Conservation (phyloP, 2,329 filamentous ascomycete species). For the Aspergillus sp. region DNA sequence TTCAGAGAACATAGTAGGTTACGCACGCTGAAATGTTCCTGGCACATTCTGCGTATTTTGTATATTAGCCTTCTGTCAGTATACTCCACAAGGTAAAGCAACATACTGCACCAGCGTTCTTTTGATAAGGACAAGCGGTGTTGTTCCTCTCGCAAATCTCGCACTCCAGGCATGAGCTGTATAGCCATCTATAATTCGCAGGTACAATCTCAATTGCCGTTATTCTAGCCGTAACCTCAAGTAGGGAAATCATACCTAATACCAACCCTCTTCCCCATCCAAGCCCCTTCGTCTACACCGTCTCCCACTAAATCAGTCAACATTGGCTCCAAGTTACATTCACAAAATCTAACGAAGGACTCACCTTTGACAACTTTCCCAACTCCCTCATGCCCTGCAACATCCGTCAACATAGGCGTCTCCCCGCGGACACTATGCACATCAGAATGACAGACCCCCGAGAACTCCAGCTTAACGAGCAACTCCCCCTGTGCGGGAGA, state of each 20-base stretch:
- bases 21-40: slow-evolving; percentile 39
- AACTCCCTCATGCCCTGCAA: slow-evolving; percentile 50
- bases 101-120: slow-evolving; percentile 38
- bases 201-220: not conserved
- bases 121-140: slow-evolving; percentile 39
- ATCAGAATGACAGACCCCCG: slow-evolving; percentile 50
- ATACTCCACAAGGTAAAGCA: not conserved
- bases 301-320: slow-evolving; percentile 23
- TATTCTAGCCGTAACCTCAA: not conserved
- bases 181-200: slow-evolving; percentile 33
- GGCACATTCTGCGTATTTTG: slow-evolving; percentile 30
- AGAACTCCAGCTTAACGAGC: slow-evolving; percentile 50
- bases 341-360: not conserved
- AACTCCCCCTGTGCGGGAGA: slow-evolving; percentile 40
- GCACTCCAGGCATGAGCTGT: slow-evolving; percentile 38
- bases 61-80: not conserved
- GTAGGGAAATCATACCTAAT: slow-evolving; percentile 21
- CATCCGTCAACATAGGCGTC: slow-evolving; percentile 44
- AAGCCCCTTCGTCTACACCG: slow-evolving; percentile 25
- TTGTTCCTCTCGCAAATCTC: slow-evolving; percentile 40
- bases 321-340: not conserved
- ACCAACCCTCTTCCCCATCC: slow-evolving; percentile 32
- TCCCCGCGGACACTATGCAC: slow-evolving; percentile 46
- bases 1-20: not conserved
- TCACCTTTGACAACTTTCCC: slow-evolving; percentile 41